Evolutionary conservation across 192 early-diverging fungal species (phyloP).

Genomic region (Coemansia sp.): DNA sequence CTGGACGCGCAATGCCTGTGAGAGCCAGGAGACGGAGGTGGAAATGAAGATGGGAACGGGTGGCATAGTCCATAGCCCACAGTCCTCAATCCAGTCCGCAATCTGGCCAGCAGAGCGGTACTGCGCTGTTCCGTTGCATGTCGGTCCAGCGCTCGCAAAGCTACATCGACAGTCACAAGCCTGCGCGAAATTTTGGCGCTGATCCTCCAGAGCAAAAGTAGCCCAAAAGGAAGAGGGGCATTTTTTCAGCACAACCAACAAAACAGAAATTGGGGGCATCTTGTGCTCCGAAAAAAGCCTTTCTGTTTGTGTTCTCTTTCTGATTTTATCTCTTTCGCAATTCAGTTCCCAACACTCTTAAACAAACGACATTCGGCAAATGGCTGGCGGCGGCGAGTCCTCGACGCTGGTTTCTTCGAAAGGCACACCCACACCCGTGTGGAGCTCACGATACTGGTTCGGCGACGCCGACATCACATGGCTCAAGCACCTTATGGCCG

Average conservation of each 20-base stretch:
- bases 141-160: too few species aligned
- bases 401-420: constrained; percentile 28
- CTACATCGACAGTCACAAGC: too few species aligned
- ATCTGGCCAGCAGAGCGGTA: too few species aligned
- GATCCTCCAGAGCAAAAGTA: neutral
- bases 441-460: constrained; percentile 58
- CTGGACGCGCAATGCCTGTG: too few species aligned
- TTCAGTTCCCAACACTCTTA: neutral
- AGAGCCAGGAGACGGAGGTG: too few species aligned
- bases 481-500: constrained; percentile 73
- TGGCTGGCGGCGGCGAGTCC: constrained; percentile 29
- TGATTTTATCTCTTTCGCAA: constrained; percentile 2
- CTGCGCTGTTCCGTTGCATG: too few species aligned
- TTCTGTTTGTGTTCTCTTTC: neutral
- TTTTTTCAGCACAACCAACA: too few species aligned
- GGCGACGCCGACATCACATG: constrained; percentile 58
- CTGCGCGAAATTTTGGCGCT: neutral
- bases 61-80: too few species aligned
- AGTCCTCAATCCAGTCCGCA: too few species aligned
- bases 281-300: neutral
- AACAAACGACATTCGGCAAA: constrained; percentile 7
- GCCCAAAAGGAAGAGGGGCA: too few species aligned
- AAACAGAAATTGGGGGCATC: too few species aligned
- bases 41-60: too few species aligned
- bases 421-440: constrained; percentile 18